Conservation (phyloP, 164 flowering plant genomes). For the Aristolochia fimbriata region DNA sequence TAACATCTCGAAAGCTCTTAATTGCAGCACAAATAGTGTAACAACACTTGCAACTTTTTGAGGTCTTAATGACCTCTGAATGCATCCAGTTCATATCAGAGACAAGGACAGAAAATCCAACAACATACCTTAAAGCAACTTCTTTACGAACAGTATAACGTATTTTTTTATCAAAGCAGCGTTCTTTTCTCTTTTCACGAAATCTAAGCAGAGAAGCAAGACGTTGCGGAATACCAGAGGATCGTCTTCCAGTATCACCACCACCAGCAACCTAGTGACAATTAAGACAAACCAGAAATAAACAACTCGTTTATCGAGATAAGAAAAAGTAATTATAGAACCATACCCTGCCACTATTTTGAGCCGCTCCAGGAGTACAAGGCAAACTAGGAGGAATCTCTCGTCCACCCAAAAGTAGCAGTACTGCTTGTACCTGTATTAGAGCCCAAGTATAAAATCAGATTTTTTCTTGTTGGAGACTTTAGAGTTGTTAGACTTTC, state of each 20-base stretch:
- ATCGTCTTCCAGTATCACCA: slow-evolving; percentile 10
- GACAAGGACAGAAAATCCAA: too few relatives aligned
- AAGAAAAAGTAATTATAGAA: not conserved
- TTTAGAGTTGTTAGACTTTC: not conserved
- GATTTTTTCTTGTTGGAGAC: not conserved
- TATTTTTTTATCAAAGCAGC: slow-evolving; percentile 14
- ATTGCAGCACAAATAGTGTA: not conserved
- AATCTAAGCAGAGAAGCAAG: slow-evolving; percentile 12
- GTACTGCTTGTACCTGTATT: slow-evolving; percentile 16
- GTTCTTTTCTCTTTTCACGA: slow-evolving; percentile 17
- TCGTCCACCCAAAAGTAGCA: slow-evolving; percentile 15
- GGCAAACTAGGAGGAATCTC: slow-evolving; percentile 10
- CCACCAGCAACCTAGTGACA: slow-evolving; percentile 3
- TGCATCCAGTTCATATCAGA: not conserved
- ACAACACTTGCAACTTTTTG: not conserved
- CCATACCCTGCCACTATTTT: slow-evolving; percentile 5
- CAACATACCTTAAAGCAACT: slow-evolving; percentile 13
- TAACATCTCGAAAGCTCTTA: not conserved
- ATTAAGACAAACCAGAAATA: not conserved
- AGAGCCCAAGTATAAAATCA: not conserved
- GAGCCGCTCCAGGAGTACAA: slow-evolving; percentile 1
- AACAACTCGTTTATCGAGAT: not conserved
- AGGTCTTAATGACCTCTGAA: not conserved
- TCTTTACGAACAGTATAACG: slow-evolving; percentile 15
- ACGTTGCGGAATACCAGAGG: slow-evolving; percentile 8